These are phyloP conservation scores for Arthrobotrys pseudoclavata DNA, from an alignment of 2,329 filamentous ascomycete species.

Conservation along the genomic window DNA sequence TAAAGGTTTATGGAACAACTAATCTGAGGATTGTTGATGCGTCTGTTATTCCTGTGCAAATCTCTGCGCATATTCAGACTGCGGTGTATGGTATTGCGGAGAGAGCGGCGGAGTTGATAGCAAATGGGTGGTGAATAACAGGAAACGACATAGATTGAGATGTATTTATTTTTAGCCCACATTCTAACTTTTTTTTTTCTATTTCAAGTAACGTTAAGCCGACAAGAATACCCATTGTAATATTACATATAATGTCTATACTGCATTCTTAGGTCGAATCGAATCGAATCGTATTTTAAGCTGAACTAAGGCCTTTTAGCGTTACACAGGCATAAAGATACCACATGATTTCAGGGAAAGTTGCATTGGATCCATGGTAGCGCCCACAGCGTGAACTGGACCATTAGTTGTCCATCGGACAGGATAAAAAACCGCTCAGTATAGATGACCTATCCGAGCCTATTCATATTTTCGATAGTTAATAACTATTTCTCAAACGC, in stretches of 20 bases:
- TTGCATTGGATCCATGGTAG: neutral
- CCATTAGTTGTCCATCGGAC: too few relatives aligned
- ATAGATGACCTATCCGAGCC: too few relatives aligned
- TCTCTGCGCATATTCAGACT: constrained; percentile 68
- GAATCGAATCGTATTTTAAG: neutral
- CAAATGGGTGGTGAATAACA: constrained; percentile 72
- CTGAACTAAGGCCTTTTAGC: neutral
- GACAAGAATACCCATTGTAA: neutral
- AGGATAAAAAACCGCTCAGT: too few relatives aligned
- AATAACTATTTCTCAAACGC: too few relatives aligned
- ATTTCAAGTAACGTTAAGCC: constrained; percentile 63
- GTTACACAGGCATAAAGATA: neutral
- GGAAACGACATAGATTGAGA: neutral
- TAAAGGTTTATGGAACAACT: constrained; percentile 80
- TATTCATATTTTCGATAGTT: too few relatives aligned
- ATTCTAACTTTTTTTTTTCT: neutral
- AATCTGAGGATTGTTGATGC: constrained; percentile 85
- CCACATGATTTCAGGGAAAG: neutral
- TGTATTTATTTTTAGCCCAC: neutral
- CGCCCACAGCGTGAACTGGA: too few relatives aligned
- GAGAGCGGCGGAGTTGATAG: constrained; percentile 85
- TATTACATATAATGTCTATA: constrained; percentile 67
- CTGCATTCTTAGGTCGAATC: neutral
- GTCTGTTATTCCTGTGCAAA: constrained; percentile 78
- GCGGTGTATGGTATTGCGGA: constrained; percentile 90